Evolutionary conservation across 1,284 basidiomycete species (phyloP), one percentile per base, ranked within the genome.

Genomic region (Ustanciosporium gigantosporum): DNA sequence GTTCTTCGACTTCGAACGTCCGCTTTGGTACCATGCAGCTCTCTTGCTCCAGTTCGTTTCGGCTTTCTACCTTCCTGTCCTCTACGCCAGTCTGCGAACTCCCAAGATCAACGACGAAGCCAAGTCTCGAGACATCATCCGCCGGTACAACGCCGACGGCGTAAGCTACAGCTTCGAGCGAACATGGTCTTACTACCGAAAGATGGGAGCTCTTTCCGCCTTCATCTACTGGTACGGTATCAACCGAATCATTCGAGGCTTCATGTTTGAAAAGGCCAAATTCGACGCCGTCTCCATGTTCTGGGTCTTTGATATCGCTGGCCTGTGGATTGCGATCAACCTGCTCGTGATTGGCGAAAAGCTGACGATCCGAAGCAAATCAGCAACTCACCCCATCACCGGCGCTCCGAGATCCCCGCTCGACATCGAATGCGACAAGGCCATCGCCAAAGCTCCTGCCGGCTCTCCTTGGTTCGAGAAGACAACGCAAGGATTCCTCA

Each of bases 151-250:
- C n/a, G 60, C 60, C 14, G 66, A 64, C 17, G 55, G 57, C 7
- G 52, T 68, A 37, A 60, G 56, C 46, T 68, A 64, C 25, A 52
- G 50, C 9, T 68, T 68, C 22, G 66, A 68, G 25, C 46, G 66
- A 22, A 68, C 66, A 14, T 68, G 66, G 66, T 64, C 60, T 8
- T 65, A 64, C 43, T 65, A 68, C 49, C 56, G 66, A 31, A 64
- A 59, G 39, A 50, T 59, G 41, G 66, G 46, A 17, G 48, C 45
- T 5, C 25, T 60, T 34, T 68, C 66, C 0, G 41, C 60, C 4
- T 37, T 68, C 36, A 44, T 58, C 25, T 68, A 68, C 51, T 68
- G 66, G 66, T 68, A 58, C 37, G 66, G 66, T 11, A 43, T 60
- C 46, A 60, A 64, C 39, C 56, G 60, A 2, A 38, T 68, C 37